Evolutionary conservation across 1,284 basidiomycete genomes (phyloP), one percentile per base, ranked within the genome.

Genomic region (Tilletia setariae): DNA sequence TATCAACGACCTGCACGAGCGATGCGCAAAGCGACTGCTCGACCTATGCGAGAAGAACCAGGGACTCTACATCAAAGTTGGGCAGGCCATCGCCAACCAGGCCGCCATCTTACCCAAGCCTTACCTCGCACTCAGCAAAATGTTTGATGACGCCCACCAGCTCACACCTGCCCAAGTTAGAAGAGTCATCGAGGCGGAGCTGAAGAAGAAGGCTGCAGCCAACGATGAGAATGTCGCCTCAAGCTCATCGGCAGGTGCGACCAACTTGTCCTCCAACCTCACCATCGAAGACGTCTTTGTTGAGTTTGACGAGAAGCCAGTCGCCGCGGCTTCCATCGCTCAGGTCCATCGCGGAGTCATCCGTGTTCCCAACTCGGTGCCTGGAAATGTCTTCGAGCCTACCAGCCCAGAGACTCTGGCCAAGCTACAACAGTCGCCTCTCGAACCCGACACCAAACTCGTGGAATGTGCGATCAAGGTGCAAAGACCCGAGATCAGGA

Each of bases 401-500:
- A 61, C 56, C 32, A 35, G 16, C 30, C 56, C 56, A 15, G 28
- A 16, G 2, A 61, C 56, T 30, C 32, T 61, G 6, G 25, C 56
- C 56, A 61, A 61, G 21, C 56, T 61, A 16, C 28, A 13, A 16
- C 35, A 44, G 11, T 15, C 32, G 11, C 61, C 61, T 11, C 40
- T 59, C 16, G 15, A 46, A 63, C 63, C 66, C 19, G n/a, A 35
- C 25, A 28, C 42, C 25, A 42, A 65, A 30, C 40, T 42, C 28
- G 46, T 49, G 19, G 74, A 75, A 51, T 76, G 77, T 16, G 78
- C 78, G 1, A 75, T 79, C 67, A 79, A 79, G 68, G 76, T 79
- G 56, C 78, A 79, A 47, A 65, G 77, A 8, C 77, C 78, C 23
- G 71, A 72, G 35, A 79, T 79, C 47, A 74, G 74, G 28, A 69